Conservation (phyloP, 768 basidiomycete species). For the Termitomyces sp. region DNA sequence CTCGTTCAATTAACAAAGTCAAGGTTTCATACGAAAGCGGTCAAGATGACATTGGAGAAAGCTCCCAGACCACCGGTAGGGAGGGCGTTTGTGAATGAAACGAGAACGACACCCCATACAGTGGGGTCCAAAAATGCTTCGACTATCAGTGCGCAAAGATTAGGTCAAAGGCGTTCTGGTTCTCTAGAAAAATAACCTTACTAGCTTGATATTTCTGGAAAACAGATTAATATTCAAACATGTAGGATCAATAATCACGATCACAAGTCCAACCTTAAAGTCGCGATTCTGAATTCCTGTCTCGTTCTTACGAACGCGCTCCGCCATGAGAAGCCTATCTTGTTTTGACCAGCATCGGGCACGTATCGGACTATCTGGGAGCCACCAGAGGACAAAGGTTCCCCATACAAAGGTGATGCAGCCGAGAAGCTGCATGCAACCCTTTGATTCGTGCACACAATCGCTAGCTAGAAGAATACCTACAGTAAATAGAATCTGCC, state of each 20-base stretch:
- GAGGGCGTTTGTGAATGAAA: slow-evolving; percentile 44
- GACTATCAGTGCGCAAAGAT: slow-evolving; percentile 14
- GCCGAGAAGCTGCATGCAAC: slow-evolving; percentile 30
- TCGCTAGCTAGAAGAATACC: slow-evolving; percentile 5
- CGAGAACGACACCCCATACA: slow-evolving; percentile 39
- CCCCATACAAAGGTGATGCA: slow-evolving; percentile 44
- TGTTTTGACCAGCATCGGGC: slow-evolving; percentile 43
- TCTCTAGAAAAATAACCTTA: slow-evolving; percentile 9
- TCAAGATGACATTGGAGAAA: slow-evolving; percentile 49
- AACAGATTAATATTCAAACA: not conserved
- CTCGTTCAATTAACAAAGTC: not conserved
- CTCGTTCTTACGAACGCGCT: slow-evolving; percentile 47
- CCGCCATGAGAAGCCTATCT: slow-evolving; percentile 42
- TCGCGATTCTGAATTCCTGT: slow-evolving; percentile 46
- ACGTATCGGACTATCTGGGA: slow-evolving; percentile 44
- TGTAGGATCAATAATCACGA: not conserved
- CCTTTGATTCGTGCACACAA: not conserved
- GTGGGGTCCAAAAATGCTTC: slow-evolving; percentile 42
- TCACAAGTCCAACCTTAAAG: slow-evolving; percentile 31
- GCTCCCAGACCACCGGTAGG: slow-evolving; percentile 44
- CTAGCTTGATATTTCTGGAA: slow-evolving; percentile 26
- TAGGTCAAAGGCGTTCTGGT: not conserved
- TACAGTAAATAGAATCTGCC: slow-evolving; percentile 43
- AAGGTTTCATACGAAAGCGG: slow-evolving; percentile 30
- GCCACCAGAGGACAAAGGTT: slow-evolving; percentile 41